A percentile compares a stretch with the other conserved stretches of the same genome.
Conservation (phyloP, 345 rosid genomes). For the Turnera subulata region DNA sequence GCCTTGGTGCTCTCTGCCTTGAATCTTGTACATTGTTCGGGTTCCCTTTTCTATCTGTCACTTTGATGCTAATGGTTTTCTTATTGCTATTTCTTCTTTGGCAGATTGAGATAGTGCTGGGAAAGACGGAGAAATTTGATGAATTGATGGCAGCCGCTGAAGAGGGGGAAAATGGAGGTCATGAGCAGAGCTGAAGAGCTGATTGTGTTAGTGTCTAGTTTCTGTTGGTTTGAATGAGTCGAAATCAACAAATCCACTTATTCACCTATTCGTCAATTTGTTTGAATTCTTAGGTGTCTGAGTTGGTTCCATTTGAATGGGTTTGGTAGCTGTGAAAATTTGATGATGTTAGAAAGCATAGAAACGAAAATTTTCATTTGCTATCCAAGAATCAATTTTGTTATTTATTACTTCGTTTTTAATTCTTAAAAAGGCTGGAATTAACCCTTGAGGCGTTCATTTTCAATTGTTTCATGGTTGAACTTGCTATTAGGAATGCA, state of each 20-base stretch:
- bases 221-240: slow-evolving; percentile 12
- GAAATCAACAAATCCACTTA: slow-evolving; percentile 8
- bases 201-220: slow-evolving; percentile 1
- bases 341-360: slow-evolving; percentile 8
- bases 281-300: slow-evolving; percentile 12
- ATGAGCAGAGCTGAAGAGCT: slow-evolving; percentile 40
- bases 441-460: too few relatives aligned
- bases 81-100: neutral
- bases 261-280: slow-evolving; percentile 12
- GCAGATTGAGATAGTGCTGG: slow-evolving; percentile 60
- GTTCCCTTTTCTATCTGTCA: neutral
- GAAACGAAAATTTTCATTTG: slow-evolving; percentile 3
- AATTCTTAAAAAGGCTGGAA: too few relatives aligned
- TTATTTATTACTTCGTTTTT: neutral
- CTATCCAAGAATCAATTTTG: slow-evolving; percentile 23
- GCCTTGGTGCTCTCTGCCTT: neutral
- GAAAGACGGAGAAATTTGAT: slow-evolving; percentile 66
- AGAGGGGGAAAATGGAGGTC: slow-evolving; percentile 41
- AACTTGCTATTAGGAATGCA: too few relatives aligned
- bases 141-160: slow-evolving; percentile 71
- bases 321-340: slow-evolving; percentile 7
- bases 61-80: neutral
- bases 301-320: slow-evolving; percentile 1
- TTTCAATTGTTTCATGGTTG: too few relatives aligned
- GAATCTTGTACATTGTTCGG: neutral